Percentiles rank a stretch among this genome's conserved stretches.
Evolutionary conservation across 2,329 filamentous ascomycete genomes (phyloP).

Genomic region (Penicillium brasilianum): DNA sequence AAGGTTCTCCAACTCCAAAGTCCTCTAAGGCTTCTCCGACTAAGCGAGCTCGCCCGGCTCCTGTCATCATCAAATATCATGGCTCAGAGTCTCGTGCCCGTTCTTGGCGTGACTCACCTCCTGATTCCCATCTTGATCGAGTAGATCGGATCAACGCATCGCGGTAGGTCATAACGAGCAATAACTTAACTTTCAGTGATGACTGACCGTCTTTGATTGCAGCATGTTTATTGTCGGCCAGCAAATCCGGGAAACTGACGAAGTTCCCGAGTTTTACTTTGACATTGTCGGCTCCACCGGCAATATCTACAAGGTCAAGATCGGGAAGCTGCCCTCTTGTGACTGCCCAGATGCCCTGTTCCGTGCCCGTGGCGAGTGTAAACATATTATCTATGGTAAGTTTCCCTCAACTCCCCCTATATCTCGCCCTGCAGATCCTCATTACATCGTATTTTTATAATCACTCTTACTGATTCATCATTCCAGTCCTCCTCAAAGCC

Average conservation of each 20-base stretch:
- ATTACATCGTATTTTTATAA: not conserved
- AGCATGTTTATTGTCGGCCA: constrained; percentile 64
- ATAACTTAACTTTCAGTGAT: not conserved
- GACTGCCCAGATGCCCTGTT: constrained; percentile 60
- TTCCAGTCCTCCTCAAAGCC: constrained; percentile 59
- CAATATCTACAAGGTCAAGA: constrained; percentile 65
- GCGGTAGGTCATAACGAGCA: constrained; percentile 35
- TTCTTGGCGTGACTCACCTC: constrained; percentile 50
- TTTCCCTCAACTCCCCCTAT: not conserved
- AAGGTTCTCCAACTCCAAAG: not conserved
- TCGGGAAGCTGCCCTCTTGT: constrained; percentile 59
- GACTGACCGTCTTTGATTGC: not conserved
- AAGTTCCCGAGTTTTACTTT: constrained; percentile 57
- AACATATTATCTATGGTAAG: constrained; percentile 65
- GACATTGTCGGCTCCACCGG: constrained; percentile 65
- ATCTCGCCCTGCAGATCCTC: not conserved
- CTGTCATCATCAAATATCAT: constrained; percentile 13
- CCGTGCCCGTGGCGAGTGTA: constrained; percentile 61
- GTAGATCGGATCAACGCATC: constrained; percentile 53
- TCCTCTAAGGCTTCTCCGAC: not conserved
- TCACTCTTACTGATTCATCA: constrained; percentile 25
- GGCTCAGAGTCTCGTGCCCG: constrained; percentile 47
- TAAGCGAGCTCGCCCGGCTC: not conserved
- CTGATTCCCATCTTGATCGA: constrained; percentile 53
- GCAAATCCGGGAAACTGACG: constrained; percentile 49